Evolutionary conservation across 2,329 filamentous ascomycete species (phyloP).

Genomic region (Aspergillus flavus): DNA sequence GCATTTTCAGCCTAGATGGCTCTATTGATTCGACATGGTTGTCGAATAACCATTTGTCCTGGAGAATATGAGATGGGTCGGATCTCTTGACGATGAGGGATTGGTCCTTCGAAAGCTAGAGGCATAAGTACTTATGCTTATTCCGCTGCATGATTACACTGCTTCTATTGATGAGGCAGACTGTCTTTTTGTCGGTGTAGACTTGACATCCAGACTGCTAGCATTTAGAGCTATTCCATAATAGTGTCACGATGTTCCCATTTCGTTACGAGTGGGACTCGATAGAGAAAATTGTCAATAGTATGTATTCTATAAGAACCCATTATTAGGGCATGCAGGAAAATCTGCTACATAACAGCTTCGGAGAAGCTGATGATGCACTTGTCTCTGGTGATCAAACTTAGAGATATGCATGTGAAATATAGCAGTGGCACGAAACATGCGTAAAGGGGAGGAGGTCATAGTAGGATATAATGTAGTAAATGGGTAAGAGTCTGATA

Average conservation of each 20-base stretch:
- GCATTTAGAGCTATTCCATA: neutral
- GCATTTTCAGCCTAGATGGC: neutral
- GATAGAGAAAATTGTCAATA: neutral
- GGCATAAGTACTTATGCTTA: neutral
- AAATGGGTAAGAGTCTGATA: constrained; percentile 13
- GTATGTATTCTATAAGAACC: neutral
- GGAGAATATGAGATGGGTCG: neutral
- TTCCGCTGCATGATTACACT: neutral
- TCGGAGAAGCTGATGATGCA: neutral
- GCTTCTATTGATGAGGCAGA: neutral
- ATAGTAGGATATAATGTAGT: constrained; percentile 13
- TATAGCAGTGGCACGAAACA: constrained; percentile 8
- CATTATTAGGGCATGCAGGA: neutral
- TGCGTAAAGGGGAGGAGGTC: constrained; percentile 12
- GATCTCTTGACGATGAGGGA: neutral
- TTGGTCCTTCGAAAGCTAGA: neutral
- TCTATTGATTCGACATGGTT: neutral
- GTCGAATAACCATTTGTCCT: neutral
- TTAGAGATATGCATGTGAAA: constrained; percentile 14
- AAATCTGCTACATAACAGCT: neutral
- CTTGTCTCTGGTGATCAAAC: constrained; percentile 4
- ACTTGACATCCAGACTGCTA: neutral
- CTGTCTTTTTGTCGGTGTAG: neutral
- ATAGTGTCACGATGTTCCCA: neutral
- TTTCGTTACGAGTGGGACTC: neutral